Evolutionary conservation across 352 stramenopile species (phyloP), one percentile per base, ranked within the genome.

Genomic region (Phytophthora gonapodyides): DNA sequence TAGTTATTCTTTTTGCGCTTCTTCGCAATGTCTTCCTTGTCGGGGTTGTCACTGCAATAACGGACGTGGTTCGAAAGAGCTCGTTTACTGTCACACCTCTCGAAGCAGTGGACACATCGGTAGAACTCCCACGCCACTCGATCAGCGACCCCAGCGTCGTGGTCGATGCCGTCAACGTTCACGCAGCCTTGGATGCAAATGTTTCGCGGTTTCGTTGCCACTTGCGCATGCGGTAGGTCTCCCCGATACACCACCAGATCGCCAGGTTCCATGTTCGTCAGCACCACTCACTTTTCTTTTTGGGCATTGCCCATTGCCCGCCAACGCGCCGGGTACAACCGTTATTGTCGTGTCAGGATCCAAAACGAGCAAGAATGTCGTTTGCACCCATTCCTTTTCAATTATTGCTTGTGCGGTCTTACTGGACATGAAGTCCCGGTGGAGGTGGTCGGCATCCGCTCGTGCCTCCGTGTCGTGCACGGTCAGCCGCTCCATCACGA

Each of bases 1-100:
- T 45, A 40, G 17, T 60, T 60, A 31, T 52, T 52, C 10, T 8
- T 5, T 31, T 60, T 52, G 40, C 40, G 41, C 5, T 45, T 50
- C 2, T 5, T 17, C 1, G 17, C 21, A 33, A 61, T 54, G 2
- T 17, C 24, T 33, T 53, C 24, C 19, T 61, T 61, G 19, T 38
- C 34, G 3, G 13, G 34, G 15, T 53, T 53, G 16, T 21, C 41
- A 16, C 24, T 30, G 17, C 17, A 59, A 5, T 46, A 46, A 16
- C 30, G 40, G 4, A 8, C 41, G 11, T 59, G 51, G 17, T 44
- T 51, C 5, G 10, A 45, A 1, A 27, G 11, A 0, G n/a, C 30
- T 3, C 40, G 7, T 12, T 34, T 44, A 2, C 5, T 7, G 36
- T 49, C 30, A 16, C 30, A 59, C 5, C 17, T 9, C 9, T 51